Conservation (phyloP, 495 filamentous ascomycete species). For the Bacidia gigantensis region DNA sequence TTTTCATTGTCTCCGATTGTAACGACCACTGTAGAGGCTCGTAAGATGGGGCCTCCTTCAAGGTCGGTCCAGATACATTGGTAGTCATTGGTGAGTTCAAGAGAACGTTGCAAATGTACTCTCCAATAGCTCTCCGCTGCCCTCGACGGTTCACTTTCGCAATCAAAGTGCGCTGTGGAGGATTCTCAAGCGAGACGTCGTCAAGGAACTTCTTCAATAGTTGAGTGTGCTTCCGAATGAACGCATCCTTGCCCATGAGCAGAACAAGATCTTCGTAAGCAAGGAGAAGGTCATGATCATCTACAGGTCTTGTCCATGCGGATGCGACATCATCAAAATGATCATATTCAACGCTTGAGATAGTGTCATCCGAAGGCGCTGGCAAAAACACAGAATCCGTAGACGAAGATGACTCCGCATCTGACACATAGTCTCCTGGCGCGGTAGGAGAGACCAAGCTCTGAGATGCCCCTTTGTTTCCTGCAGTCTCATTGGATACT, state of each 20-base stretch:
- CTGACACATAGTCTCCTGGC: neutral
- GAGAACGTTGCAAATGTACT: no score
- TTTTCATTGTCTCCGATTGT: no score
- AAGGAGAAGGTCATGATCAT: neutral
- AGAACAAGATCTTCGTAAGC: neutral
- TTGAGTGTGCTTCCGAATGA: neutral
- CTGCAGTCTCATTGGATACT: no score
- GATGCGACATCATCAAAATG: neutral
- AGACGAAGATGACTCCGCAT: neutral
- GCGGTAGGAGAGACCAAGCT: neutral
- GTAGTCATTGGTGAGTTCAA: no score
- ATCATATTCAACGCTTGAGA: neutral
- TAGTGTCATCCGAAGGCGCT: neutral
- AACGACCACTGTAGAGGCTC: no score
- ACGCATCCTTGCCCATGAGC: neutral
- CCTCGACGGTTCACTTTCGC: no score
- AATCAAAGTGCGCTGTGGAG: no score
- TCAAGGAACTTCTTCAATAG: neutral
- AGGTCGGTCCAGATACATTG: no score
- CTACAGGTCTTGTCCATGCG: neutral
- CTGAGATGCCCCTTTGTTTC: no score
- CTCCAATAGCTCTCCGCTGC: no score
- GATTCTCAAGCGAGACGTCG: no score
- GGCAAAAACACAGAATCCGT: neutral
- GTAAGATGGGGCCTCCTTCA: no score